phyloP scores from a whole-genome alignment of 2,329 filamentous ascomycete genomes.

The Exophiala oligosperma region DNA sequence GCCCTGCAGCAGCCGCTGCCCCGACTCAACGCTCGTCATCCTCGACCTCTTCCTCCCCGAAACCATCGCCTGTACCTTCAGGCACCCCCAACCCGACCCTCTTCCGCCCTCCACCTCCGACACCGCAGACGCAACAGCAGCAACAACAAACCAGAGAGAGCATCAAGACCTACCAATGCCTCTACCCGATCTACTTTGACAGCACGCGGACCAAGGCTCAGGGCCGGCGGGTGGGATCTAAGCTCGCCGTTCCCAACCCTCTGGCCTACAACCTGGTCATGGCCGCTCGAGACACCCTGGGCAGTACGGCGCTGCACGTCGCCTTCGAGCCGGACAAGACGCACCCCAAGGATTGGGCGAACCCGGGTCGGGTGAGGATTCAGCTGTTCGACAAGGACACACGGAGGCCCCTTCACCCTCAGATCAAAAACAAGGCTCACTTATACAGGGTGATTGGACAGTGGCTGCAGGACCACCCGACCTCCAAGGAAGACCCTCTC shows the following conservation, averaged over 20 bases:
- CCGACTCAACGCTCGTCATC: constrained; percentile 29
- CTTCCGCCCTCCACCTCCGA: constrained; percentile 50
- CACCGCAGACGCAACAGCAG: constrained; percentile 27
- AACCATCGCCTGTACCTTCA: constrained; percentile 30
- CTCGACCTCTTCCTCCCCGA: constrained; percentile 24
- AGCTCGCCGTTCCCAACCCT: constrained; percentile 77
- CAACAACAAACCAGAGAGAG: constrained; percentile 52
- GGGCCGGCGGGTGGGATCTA: constrained; percentile 73
- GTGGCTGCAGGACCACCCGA: constrained; percentile 76
- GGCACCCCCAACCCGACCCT: constrained; percentile 35
- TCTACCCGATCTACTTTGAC: constrained; percentile 98
- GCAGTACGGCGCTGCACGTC: constrained; percentile 55
- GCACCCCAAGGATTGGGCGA: constrained; percentile 97
- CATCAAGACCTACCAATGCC: constrained; percentile 76
- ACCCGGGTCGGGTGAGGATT: constrained; percentile 86
- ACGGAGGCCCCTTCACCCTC: constrained; percentile 50
- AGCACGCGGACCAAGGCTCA: constrained; percentile 66
- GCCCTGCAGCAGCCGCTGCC: constrained; percentile 34
- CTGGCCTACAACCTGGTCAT: constrained; percentile 86
- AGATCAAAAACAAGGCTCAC: constrained; percentile 77
- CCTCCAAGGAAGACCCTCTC: constrained; percentile 69
- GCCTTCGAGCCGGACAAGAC: constrained; percentile 88
- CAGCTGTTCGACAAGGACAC: constrained; percentile 58
- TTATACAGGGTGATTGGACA: constrained; percentile 78
- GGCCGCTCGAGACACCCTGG: constrained; percentile 61